Percentiles rank a stretch among this genome's conserved stretches.
Evolutionary conservation across 768 basidiomycete genomes (phyloP).

Genomic region (Holtermannia corniformis): DNA sequence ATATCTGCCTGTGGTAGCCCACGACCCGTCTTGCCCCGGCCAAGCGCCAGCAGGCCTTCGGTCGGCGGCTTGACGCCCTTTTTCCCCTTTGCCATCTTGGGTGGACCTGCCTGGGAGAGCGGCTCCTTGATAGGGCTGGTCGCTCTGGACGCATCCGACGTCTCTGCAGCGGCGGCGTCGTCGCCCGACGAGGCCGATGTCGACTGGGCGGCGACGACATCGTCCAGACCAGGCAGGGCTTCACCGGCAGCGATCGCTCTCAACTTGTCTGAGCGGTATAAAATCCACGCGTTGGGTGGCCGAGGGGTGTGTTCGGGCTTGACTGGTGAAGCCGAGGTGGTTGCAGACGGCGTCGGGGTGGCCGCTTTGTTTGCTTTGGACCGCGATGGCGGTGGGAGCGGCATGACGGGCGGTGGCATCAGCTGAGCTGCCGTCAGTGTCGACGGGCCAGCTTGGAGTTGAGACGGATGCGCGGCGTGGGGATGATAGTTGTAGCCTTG

Average conservation of each 20-base stretch:
- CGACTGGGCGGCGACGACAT: slow-evolving; percentile 13
- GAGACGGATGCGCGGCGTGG: too few relatives aligned
- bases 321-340: too few relatives aligned
- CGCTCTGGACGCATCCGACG: neutral
- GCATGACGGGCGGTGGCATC: too few relatives aligned
- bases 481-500: too few relatives aligned
- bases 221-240: slow-evolving; percentile 20
- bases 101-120: slow-evolving; percentile 27
- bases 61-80: slow-evolving; percentile 24
- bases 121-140: neutral
- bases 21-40: slow-evolving; percentile 30
- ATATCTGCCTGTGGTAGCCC: slow-evolving; percentile 53
- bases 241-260: slow-evolving; percentile 40
- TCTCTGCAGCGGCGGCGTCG: neutral
- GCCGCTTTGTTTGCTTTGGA: too few relatives aligned
- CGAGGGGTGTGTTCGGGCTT: slow-evolving; percentile 48
- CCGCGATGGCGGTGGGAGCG: too few relatives aligned
- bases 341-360: too few relatives aligned
- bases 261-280: slow-evolving; percentile 60
- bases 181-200: slow-evolving; percentile 6
- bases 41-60: slow-evolving; percentile 18
- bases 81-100: slow-evolving; percentile 14
- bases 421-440: too few relatives aligned
- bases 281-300: slow-evolving; percentile 73
- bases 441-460: too few relatives aligned